Conservation (phyloP, 192 early-diverging fungal genomes). For the Gryganskiella cystojenkinii region DNA sequence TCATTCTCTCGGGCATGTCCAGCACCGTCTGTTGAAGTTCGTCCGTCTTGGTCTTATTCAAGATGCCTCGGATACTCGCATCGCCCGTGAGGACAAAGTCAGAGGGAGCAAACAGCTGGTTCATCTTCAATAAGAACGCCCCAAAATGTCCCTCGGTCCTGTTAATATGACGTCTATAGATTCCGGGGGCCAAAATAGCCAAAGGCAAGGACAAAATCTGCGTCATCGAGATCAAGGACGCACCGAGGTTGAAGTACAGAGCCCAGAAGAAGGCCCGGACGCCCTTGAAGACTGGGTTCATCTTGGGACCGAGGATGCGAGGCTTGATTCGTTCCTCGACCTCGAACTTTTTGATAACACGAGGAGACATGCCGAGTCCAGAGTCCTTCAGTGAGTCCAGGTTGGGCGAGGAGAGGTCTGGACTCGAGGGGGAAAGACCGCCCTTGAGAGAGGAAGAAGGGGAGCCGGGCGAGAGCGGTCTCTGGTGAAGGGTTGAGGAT, state of each 20-base stretch:
- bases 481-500: not conserved
- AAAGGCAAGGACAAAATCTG: constrained; percentile 46
- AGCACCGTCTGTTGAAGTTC: constrained; percentile 26
- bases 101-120: constrained; percentile 63
- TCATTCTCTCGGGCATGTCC: constrained; percentile 58
- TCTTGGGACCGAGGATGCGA: constrained; percentile 28
- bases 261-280: constrained; percentile 35
- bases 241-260: constrained; percentile 38
- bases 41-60: constrained; percentile 27
- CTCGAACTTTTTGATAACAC: too few species aligned
- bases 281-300: constrained; percentile 45
- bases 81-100: constrained; percentile 60
- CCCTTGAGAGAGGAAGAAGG: not conserved
- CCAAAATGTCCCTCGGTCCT: constrained; percentile 55
- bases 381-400: not conserved
- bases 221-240: constrained; percentile 42
- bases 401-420: constrained; percentile 1
- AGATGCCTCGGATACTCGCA: constrained; percentile 40
- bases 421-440: not conserved
- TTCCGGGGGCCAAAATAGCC: constrained; percentile 28
- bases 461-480: not conserved
- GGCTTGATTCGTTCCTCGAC: not conserved
- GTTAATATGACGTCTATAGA: constrained; percentile 51
- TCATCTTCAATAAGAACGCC: constrained; percentile 57
- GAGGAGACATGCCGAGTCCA: too few species aligned